A percentile compares a stretch with the other conserved stretches of the same genome.
Conservation (phyloP, 345 rosid species). For the Syzygium jambos region DNA sequence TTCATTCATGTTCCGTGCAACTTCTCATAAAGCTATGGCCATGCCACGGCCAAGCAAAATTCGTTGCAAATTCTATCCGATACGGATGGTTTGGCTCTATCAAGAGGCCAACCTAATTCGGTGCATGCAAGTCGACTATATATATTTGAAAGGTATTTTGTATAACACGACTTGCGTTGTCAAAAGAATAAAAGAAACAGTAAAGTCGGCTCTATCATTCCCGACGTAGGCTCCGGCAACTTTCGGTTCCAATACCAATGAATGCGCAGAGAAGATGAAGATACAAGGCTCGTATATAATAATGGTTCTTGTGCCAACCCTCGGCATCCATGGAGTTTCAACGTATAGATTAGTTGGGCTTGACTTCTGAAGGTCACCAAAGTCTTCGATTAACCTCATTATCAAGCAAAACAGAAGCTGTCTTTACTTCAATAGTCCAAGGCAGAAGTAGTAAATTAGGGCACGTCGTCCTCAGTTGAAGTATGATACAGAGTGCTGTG, state of each 20-base stretch:
- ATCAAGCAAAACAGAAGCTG: neutral
- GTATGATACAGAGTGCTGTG: neutral
- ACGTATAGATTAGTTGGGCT: neutral
- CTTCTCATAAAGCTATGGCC: rapidly evolving
- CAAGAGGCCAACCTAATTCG: neutral
- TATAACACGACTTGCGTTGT: neutral
- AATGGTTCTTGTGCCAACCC: neutral
- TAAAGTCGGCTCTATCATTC: neutral
- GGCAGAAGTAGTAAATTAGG: neutral
- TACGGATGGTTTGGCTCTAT: neutral
- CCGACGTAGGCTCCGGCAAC: neutral
- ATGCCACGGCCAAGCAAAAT: neutral
- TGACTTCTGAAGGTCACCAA: neutral
- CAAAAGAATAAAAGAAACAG: neutral
- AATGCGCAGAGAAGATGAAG: neutral
- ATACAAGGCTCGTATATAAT: neutral
- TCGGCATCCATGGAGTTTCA: neutral
- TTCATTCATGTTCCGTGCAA: too few species aligned
- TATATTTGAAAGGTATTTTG: neutral
- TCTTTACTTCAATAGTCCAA: neutral
- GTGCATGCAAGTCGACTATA: too few species aligned
- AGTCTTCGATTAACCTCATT: neutral
- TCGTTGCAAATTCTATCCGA: neutral
- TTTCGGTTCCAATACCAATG: neutral
- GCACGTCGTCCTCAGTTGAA: neutral